phyloP scores from a whole-genome alignment of 495 filamentous ascomycete genomes.

The Hypoxylon perforatum region DNA sequence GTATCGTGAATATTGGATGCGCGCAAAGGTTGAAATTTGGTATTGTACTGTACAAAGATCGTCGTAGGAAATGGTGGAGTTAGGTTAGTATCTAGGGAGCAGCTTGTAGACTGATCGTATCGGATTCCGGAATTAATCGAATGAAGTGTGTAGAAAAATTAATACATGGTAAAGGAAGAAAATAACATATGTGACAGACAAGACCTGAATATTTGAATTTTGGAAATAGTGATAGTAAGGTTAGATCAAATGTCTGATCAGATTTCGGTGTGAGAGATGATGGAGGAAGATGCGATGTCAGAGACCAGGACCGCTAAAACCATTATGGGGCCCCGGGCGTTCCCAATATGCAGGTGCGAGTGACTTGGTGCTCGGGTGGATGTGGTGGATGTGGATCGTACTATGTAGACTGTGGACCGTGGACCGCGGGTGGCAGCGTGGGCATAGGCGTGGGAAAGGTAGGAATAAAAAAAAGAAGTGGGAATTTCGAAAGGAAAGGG shows the following conservation, averaged over 20 bases:
- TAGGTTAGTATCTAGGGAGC: conserved; percentile 7
- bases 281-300: conserved; percentile 38
- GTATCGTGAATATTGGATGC: conserved; percentile 28
- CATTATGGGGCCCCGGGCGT: conserved; percentile 37
- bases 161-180: conserved; percentile 21
- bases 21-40: conserved; percentile 24
- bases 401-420: conserved; percentile 2
- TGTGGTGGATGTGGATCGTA: conserved; percentile 26
- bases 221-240: conserved; percentile 8
- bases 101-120: conserved; percentile 16
- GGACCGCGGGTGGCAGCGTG: background rate
- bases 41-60: conserved; percentile 33
- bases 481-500: conserved; percentile 7
- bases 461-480: background rate
- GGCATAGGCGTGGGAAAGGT: background rate
- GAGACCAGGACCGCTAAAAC: conserved; percentile 27
- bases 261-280: conserved; percentile 39
- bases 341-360: conserved; percentile 36
- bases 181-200: conserved; percentile 16
- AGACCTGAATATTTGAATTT: background rate
- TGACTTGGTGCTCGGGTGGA: background rate
- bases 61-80: background rate
- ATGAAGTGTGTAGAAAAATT: conserved; percentile 9
- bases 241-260: conserved; percentile 22
- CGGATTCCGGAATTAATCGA: conserved; percentile 31